These are phyloP conservation scores for Cladophialophora exuberans DNA, from an alignment of 2,329 filamentous ascomycete genomes.

Conservation along the genomic window DNA sequence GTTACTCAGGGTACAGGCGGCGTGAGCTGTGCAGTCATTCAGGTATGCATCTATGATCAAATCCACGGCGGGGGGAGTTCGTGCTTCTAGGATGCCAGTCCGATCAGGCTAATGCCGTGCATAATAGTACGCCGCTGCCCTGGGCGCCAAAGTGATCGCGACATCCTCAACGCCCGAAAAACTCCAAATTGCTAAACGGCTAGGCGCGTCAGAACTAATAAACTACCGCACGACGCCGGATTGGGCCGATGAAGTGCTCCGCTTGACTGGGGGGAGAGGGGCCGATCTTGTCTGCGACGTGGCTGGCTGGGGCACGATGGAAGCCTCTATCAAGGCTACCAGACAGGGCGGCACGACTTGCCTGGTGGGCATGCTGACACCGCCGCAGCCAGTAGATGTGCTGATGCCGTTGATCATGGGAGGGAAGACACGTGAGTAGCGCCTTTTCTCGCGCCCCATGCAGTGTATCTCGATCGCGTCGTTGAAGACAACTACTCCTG, in stretches of 20 bases:
- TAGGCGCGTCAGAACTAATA: slow-evolving; percentile 51
- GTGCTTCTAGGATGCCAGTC: too few species aligned
- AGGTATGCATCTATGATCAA: slow-evolving; percentile 20
- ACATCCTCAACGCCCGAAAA: slow-evolving; percentile 57
- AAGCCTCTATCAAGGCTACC: slow-evolving; percentile 14
- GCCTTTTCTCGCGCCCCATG: neutral
- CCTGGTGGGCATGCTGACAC: slow-evolving; percentile 10
- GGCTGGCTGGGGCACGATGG: slow-evolving; percentile 46
- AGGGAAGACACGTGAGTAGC: slow-evolving; percentile 3
- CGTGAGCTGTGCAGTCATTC: slow-evolving; percentile 49
- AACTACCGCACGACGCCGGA: slow-evolving; percentile 53
- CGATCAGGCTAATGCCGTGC: neutral
- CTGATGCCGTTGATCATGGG: slow-evolving; percentile 3
- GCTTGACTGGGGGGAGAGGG: slow-evolving; percentile 48
- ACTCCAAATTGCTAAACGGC: slow-evolving; percentile 41
- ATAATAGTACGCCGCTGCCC: slow-evolving; percentile 48
- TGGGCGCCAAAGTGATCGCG: slow-evolving; percentile 50
- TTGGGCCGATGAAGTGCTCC: slow-evolving; percentile 51
- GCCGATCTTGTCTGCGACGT: slow-evolving; percentile 47
- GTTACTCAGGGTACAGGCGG: slow-evolving; percentile 48
- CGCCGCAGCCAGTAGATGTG: slow-evolving; percentile 4
- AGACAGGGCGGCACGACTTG: slow-evolving; percentile 3
- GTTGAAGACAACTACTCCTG: too few species aligned
- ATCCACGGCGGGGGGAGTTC: neutral
- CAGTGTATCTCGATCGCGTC: too few species aligned